A percentile compares a stretch with the other conserved stretches of the same genome.
Evolutionary conservation across 2,329 filamentous ascomycete genomes (phyloP).

Genomic region (Pseudocercospora cruenta): DNA sequence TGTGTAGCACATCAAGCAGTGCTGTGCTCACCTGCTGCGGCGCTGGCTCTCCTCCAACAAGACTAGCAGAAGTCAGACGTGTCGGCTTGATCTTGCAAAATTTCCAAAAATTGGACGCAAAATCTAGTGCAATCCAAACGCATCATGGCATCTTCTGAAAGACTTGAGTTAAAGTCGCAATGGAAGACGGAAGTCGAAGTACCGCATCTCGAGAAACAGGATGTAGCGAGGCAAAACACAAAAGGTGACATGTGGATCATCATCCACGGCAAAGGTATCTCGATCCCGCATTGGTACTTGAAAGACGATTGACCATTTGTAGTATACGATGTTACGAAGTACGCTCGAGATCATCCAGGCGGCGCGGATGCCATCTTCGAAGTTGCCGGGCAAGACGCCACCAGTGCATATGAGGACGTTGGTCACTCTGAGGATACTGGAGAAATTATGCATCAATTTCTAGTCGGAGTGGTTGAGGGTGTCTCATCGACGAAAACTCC

Average conservation of each 20-base stretch:
- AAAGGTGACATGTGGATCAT: conserved; percentile 97
- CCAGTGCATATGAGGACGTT: conserved; percentile 90
- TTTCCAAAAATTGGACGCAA: too few species aligned
- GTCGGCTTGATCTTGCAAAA: too few species aligned
- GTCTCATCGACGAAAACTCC: conserved; percentile 1
- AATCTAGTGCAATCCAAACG: too few species aligned
- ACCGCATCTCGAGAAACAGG: conserved; percentile 85
- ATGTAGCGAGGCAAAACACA: conserved; percentile 94
- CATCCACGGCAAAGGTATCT: conserved; percentile 72
- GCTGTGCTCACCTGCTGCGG: too few species aligned
- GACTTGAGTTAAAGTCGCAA: conserved; percentile 27
- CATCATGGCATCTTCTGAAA: conserved; percentile 21
- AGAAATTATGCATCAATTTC: conserved; percentile 45
- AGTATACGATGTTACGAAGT: conserved; percentile 87
- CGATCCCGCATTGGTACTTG: neutral
- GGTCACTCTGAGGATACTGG: conserved; percentile 52
- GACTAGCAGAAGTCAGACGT: too few species aligned
- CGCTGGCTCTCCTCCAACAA: too few species aligned
- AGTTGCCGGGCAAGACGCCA: conserved; percentile 94
- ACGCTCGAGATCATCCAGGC: conserved; percentile 94
- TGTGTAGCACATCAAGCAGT: too few species aligned
- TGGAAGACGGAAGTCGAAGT: conserved; percentile 66
- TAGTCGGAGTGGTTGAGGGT: conserved; percentile 43
- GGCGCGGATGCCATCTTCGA: conserved; percentile 92
- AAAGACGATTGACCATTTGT: neutral